Evolutionary conservation across 176 grass and related monocot species (phyloP), one percentile per base, ranked within the genome.

Genomic region (Oryza glaberrima): DNA sequence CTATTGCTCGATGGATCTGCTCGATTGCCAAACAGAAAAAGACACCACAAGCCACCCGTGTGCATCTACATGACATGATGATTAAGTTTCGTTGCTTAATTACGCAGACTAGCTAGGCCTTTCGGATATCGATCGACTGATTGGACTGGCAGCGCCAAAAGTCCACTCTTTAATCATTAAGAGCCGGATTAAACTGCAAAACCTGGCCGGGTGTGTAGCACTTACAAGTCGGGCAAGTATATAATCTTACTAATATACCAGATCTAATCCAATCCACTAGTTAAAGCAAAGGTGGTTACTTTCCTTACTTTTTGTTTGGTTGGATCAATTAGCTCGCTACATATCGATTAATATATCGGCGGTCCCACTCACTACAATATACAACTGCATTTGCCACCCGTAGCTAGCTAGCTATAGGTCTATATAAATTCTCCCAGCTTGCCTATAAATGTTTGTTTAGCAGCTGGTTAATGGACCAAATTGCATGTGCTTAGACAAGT

Each of bases 41-140:
- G 84, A 83, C 89, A 80, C 63, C 63, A 26, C 61, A 87, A 70
- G 70, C 70, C 84, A 80, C 84, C 64, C 80, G 84, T 90, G 89
- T 70, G 89, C 89, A 90, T 20, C 54, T 58, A 58, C 84, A 87
- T 87, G 89, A 63, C 80, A 87, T 70, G 89, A 83, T 86, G 74
- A 87, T 80, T 79, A 85, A 76, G 73, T 44, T 69, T 72, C 17
- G 80, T 73, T 80, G 80, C 88, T 83, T 87, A 79, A 80, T 86
- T 72, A 87, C 75, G 80, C 15, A 48, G 40, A 49, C 61, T 75
- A 79, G 45, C 58, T 63, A 63, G 61, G 75, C 56, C 84, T 69
- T 83, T 68, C 41, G 13, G 40, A 28, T 78, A 34, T 67, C 34
- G 36, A 64, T 71, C 44, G 3, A 51, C 36, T 19, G 56, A 49